Evolutionary conservation across 1,139 yeast species (phyloP).

Genomic region (Pichia terricola): DNA sequence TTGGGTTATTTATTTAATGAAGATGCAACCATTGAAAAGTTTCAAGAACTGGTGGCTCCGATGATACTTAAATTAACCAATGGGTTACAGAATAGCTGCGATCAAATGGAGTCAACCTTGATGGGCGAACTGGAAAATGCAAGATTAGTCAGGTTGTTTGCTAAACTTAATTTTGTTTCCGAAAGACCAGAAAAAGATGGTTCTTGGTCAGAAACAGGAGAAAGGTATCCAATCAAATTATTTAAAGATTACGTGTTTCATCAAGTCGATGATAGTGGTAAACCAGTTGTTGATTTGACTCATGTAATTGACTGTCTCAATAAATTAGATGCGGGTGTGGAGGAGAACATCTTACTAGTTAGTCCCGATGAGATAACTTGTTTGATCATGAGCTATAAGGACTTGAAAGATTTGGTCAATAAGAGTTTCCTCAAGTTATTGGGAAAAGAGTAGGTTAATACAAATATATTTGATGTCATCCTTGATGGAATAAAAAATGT

Average conservation of each 20-base stretch:
- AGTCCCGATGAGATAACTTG: constrained; percentile 79
- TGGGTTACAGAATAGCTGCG: constrained; percentile 48
- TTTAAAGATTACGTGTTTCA: constrained; percentile 84
- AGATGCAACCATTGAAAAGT: constrained; percentile 19
- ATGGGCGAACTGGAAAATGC: constrained; percentile 80
- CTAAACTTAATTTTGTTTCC: constrained; percentile 70
- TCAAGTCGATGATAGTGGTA: constrained; percentile 68
- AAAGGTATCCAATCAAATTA: constrained; percentile 61
- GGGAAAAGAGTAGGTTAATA: constrained; percentile 8
- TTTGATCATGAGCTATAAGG: constrained; percentile 71
- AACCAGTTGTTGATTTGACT: constrained; percentile 71
- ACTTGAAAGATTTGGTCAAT: constrained; percentile 65
- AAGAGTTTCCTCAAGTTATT: constrained; percentile 55
- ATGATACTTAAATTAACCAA: constrained; percentile 40
- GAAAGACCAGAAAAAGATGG: constrained; percentile 66
- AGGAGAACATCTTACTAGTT: constrained; percentile 70
- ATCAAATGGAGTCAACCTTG: constrained; percentile 58
- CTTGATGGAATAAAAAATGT: background rate
- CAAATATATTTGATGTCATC: background rate
- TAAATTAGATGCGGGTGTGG: constrained; percentile 87
- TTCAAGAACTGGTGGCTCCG: constrained; percentile 28
- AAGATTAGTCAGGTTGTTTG: constrained; percentile 68
- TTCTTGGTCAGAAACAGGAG: constrained; percentile 69
- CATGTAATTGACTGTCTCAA: constrained; percentile 73
- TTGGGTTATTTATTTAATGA: constrained; percentile 27